A percentile compares a stretch with the other conserved stretches of the same genome.
Conservation (phyloP, 2,329 filamentous ascomycete species). For the Colletotrichum caudatum region DNA sequence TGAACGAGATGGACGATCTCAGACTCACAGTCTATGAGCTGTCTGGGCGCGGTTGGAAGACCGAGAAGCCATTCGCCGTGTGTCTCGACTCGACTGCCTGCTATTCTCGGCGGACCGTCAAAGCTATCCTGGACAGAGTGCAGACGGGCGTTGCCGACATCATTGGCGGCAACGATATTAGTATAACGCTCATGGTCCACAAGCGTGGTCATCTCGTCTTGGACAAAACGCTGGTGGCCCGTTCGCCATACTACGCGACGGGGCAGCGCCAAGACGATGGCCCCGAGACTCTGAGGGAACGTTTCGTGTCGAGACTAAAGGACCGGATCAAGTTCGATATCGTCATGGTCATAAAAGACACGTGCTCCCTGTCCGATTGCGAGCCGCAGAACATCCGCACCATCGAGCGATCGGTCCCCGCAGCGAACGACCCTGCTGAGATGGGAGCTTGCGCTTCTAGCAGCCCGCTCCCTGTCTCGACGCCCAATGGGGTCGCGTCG, state of each 20-base stretch:
- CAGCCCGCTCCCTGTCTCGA: slow-evolving; percentile 31
- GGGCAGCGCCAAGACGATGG: slow-evolving; percentile 46
- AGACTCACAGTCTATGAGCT: slow-evolving; percentile 62
- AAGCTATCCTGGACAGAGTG: slow-evolving; percentile 63
- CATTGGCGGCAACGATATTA: slow-evolving; percentile 60
- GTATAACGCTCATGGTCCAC: slow-evolving; percentile 61
- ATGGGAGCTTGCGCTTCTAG: slow-evolving; percentile 35
- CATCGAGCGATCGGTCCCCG: slow-evolving; percentile 34
- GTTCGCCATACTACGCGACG: slow-evolving; percentile 39
- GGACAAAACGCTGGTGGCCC: slow-evolving; percentile 61
- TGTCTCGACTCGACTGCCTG: slow-evolving; percentile 56
- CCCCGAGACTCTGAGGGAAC: slow-evolving; percentile 53
- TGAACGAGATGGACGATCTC: slow-evolving; percentile 60
- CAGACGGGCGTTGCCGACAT: slow-evolving; percentile 64
- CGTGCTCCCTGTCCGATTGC: slow-evolving; percentile 56
- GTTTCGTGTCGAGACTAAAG: slow-evolving; percentile 56
- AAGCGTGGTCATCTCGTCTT: slow-evolving; percentile 66
- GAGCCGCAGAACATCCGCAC: slow-evolving; percentile 45
- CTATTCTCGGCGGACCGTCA: slow-evolving; percentile 58
- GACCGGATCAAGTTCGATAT: slow-evolving; percentile 62
- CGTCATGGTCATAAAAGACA: slow-evolving; percentile 63
- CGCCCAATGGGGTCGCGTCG: slow-evolving; percentile 26
- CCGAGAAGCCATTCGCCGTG: slow-evolving; percentile 61
- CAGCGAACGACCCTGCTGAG: slow-evolving; percentile 39
- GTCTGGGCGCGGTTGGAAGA: slow-evolving; percentile 58